These are phyloP conservation scores for Alopecurus myosuroides DNA, from an alignment of 176 grass and related monocot species.

Conservation along the genomic window DNA sequence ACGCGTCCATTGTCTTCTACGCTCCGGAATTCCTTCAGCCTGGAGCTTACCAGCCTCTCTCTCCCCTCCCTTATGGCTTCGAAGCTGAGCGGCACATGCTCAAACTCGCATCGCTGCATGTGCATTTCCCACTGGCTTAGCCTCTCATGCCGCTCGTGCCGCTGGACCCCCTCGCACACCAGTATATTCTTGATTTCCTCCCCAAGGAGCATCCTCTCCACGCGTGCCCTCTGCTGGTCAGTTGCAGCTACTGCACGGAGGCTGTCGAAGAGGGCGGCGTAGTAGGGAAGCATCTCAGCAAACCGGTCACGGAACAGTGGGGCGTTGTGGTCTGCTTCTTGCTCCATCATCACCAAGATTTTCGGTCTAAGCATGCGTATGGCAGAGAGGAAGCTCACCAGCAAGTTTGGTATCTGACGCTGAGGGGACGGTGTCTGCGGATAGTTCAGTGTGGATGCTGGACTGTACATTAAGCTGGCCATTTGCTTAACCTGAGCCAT, in stretches of 20 bases:
- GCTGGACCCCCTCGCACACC: conserved; percentile 29
- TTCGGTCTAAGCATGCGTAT: conserved; percentile 28
- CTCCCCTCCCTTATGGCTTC: conserved; percentile 33
- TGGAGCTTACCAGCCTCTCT: conserved; percentile 17
- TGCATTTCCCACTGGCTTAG: conserved; percentile 40
- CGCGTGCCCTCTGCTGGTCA: conserved; percentile 13
- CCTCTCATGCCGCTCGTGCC: conserved; percentile 36
- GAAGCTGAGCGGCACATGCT: conserved; percentile 37
- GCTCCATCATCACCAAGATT: conserved; percentile 42
- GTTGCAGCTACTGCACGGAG: neutral
- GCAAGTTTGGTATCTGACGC: neutral
- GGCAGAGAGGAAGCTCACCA: conserved; percentile 16
- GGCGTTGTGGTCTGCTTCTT: conserved; percentile 47
- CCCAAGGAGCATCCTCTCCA: conserved; percentile 37
- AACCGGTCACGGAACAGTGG: conserved; percentile 32
- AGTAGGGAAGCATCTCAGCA: conserved; percentile 25
- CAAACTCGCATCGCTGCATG: conserved; percentile 37
- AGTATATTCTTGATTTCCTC: conserved; percentile 56
- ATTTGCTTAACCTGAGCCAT: conserved; percentile 1
- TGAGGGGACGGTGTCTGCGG: conserved; percentile 13
- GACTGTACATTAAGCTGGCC: conserved; percentile 12
- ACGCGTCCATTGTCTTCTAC: conserved; percentile 23
- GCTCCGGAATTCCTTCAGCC: neutral
- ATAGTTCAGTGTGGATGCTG: conserved; percentile 26
- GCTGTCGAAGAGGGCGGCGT: conserved; percentile 43